Evolutionary conservation across 306 rosid species (phyloP), one percentile per base, ranked within the genome.

Genomic region (Prunus kanzakura): DNA sequence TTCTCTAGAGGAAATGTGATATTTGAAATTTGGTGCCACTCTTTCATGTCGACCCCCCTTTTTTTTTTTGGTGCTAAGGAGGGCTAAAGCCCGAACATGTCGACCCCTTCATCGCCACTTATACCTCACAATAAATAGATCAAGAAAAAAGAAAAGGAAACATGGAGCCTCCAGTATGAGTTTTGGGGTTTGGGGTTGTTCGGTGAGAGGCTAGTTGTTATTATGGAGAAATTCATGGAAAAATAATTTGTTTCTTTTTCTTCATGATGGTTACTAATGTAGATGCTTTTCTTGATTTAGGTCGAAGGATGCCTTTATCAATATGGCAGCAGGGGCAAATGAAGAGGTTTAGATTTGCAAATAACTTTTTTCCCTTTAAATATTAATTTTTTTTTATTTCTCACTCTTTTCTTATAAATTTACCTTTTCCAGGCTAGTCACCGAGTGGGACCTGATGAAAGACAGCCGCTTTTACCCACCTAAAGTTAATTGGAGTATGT

Each of bases 281-380:
- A 66, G 29, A 2, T 11, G 38, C 9, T 63, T 14, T 11, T 19
- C 22, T 13, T 25, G 47, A 25, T 83, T 22, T 88, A 95, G 99
- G 86, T 87, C 97, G 52, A 96, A 88, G 81, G 97, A 93, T 18
- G 84, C 97, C 71, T 93, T 96, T 51, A 72, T 96, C 77, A 81
- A 91, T 84, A 96, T 96, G 82, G 85, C 99, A 72, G 98, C 97
- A 29, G 99, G 98, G 83, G 99, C 98, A 76, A 96, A 84, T 82
- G 99, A 96, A 64, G 99, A 96, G 95, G 99, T 96, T 66, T 27
- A 62, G 43, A 83, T 58, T 52, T 64, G 58, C 55, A 41, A 47
- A 4, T 43, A 63, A 32, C 46, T 8, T 64, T 57, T 69, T 64
- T 14, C 81, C 81, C 67, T 69, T 60, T 57, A 50, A 23, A 46